phyloP scores from a whole-genome alignment of 2,329 filamentous ascomycete genomes.

The Calonectria henricotiae region DNA sequence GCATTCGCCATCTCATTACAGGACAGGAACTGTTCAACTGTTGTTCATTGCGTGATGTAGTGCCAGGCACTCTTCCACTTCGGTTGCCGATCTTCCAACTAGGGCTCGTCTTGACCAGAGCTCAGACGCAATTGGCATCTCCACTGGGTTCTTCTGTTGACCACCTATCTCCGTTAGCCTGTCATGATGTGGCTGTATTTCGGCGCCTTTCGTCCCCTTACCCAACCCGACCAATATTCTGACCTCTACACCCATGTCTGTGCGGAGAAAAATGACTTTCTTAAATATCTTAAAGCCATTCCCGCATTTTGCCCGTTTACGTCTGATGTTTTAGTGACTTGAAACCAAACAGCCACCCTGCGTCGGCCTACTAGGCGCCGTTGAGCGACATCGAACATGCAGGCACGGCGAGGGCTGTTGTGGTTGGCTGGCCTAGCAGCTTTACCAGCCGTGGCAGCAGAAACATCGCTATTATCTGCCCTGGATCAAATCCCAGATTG shows the following conservation, averaged over 20 bases:
- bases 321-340: background rate
- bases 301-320: background rate
- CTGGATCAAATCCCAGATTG: background rate
- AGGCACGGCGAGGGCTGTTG: background rate
- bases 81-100: slow-evolving; percentile 1
- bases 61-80: background rate
- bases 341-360: background rate
- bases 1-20: background rate
- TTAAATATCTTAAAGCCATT: slow-evolving; percentile 10
- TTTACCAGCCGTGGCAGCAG: background rate
- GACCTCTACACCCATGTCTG: background rate
- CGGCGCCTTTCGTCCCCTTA: slow-evolving; percentile 13
- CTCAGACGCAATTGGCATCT: background rate
- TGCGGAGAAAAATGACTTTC: background rate
- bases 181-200: slow-evolving; percentile 18
- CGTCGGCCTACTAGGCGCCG: background rate
- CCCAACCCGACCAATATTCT: too few species aligned
- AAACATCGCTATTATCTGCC: background rate
- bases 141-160: background rate
- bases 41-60: background rate
- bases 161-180: background rate
- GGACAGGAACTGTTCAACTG: background rate
- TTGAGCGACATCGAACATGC: background rate
- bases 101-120: too few species aligned
- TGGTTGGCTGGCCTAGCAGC: slow-evolving; percentile 9